Evolutionary conservation across 805 yeast genomes (phyloP).

Genomic region (Hanseniaspora pseudoguilliermondii): DNA sequence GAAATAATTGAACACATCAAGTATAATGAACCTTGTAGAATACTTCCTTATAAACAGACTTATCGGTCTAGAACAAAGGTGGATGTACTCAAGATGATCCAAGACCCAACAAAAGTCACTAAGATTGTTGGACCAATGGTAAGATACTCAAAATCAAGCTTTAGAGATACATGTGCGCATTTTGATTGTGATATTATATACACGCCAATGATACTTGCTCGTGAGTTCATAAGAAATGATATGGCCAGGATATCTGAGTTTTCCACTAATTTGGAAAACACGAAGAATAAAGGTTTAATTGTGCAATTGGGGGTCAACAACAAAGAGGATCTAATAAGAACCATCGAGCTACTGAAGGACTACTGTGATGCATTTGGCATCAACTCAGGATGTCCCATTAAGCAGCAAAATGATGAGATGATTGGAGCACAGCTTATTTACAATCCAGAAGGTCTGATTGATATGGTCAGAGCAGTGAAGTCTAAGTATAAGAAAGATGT

Average conservation of each 20-base stretch:
- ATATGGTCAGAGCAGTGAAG: constrained; percentile 77
- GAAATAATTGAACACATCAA: background rate
- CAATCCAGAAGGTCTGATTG: constrained; percentile 63
- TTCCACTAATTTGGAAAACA: constrained; percentile 58
- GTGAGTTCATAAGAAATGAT: constrained; percentile 81
- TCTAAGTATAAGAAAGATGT: constrained; percentile 54
- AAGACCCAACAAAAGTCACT: background rate
- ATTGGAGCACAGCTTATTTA: constrained; percentile 93
- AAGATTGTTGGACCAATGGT: constrained; percentile 89
- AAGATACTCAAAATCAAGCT: constrained; percentile 85
- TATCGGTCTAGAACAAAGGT: background rate
- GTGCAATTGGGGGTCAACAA: constrained; percentile 88
- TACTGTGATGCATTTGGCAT: constrained; percentile 88
- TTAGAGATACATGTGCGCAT: constrained; percentile 64
- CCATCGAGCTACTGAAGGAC: constrained; percentile 80
- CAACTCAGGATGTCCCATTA: constrained; percentile 95
- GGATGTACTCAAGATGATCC: constrained; percentile 2
- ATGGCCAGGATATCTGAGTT: constrained; percentile 77
- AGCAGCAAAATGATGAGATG: constrained; percentile 88
- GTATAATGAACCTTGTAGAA: constrained; percentile 10
- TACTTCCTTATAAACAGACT: constrained; percentile 1
- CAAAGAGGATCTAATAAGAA: constrained; percentile 64
- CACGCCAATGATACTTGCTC: constrained; percentile 90
- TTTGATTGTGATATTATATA: constrained; percentile 73
- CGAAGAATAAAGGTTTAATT: constrained; percentile 40